These are phyloP conservation scores for Ceratocystis diversiconidia DNA, from an alignment of 2,329 filamentous ascomycete species.

Conservation along the genomic window DNA sequence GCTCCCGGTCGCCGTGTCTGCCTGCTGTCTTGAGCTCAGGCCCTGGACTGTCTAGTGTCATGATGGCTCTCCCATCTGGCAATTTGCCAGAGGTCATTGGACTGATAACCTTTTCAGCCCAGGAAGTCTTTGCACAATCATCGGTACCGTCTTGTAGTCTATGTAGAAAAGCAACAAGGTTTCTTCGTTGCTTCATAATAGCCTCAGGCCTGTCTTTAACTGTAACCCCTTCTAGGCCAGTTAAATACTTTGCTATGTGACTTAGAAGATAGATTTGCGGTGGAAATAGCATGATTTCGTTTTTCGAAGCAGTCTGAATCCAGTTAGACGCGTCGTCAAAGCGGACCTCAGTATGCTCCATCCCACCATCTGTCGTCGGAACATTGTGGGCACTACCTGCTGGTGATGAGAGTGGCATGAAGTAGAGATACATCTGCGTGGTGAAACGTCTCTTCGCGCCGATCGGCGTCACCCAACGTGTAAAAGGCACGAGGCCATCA, in stretches of 20 bases:
- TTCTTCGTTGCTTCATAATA: constrained; percentile 40
- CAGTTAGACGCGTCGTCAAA: constrained; percentile 61
- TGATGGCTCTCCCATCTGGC: constrained; percentile 35
- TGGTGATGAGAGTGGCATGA: constrained; percentile 45
- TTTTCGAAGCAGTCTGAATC: constrained; percentile 47
- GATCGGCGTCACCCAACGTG: constrained; percentile 76
- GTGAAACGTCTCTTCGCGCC: constrained; percentile 65
- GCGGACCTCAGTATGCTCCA: constrained; percentile 55
- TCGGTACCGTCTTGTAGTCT: constrained; percentile 28
- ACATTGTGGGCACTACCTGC: constrained; percentile 38
- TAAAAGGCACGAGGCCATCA: constrained; percentile 66
- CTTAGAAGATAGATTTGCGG: constrained; percentile 68
- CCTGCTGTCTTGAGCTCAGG: constrained; percentile 36
- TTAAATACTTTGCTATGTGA: constrained; percentile 34
- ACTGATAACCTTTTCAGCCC: constrained; percentile 48
- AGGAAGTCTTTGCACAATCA: constrained; percentile 34
- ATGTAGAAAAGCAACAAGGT: constrained; percentile 30
- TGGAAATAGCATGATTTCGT: constrained; percentile 72
- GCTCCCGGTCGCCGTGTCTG: constrained; percentile 42
- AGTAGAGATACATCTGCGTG: constrained; percentile 94
- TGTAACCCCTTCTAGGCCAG: constrained; percentile 11
- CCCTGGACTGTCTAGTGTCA: constrained; percentile 45
- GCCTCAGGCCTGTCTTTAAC: constrained; percentile 26
- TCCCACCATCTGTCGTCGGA: constrained; percentile 55
- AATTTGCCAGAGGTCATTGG: constrained; percentile 35